phyloP scores from a whole-genome alignment of 805 yeast genomes.

The Nakazawaea ambrosiae region DNA sequence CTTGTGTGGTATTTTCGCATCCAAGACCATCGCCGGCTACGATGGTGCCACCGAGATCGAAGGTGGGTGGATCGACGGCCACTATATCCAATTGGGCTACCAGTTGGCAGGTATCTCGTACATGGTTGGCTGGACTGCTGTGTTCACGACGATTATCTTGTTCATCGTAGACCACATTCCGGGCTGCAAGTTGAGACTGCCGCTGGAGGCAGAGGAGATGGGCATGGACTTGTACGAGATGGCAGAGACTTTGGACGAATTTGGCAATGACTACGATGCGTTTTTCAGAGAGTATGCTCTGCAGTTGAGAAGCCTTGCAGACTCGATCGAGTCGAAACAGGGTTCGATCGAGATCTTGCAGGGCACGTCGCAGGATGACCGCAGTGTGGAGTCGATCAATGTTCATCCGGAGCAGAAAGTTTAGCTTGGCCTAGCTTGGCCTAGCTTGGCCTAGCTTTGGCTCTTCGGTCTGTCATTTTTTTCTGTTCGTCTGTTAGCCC shows the following conservation, averaged over 20 bases:
- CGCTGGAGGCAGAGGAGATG: conserved; percentile 39
- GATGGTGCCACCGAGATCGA: conserved; percentile 36
- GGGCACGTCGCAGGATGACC: conserved; percentile 3
- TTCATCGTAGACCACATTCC: conserved; percentile 44
- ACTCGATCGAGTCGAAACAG: conserved; percentile 13
- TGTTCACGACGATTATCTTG: conserved; percentile 34
- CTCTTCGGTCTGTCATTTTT: too few species aligned
- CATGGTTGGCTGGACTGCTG: conserved; percentile 36
- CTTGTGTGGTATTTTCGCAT: conserved; percentile 38
- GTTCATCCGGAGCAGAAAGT: conserved; percentile 3
- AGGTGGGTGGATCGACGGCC: conserved; percentile 41
- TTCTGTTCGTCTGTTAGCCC: too few species aligned
- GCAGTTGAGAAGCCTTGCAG: conserved; percentile 16
- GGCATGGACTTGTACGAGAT: conserved; percentile 46
- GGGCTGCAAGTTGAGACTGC: conserved; percentile 37
- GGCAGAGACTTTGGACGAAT: conserved; percentile 39
- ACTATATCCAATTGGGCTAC: conserved; percentile 37
- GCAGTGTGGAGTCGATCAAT: conserved; percentile 2
- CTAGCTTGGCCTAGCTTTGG: too few species aligned
- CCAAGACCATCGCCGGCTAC: conserved; percentile 33
- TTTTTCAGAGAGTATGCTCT: conserved; percentile 20
- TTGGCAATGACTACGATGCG: conserved; percentile 21
- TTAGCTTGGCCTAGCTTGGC: too few species aligned
- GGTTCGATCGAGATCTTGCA: conserved; percentile 10
- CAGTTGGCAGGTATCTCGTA: conserved; percentile 38